A percentile compares a stretch with the other conserved stretches of the same genome.
Evolutionary conservation across 148 eudicot genomes (phyloP).

Genomic region (Rhododendron griersonianum): DNA sequence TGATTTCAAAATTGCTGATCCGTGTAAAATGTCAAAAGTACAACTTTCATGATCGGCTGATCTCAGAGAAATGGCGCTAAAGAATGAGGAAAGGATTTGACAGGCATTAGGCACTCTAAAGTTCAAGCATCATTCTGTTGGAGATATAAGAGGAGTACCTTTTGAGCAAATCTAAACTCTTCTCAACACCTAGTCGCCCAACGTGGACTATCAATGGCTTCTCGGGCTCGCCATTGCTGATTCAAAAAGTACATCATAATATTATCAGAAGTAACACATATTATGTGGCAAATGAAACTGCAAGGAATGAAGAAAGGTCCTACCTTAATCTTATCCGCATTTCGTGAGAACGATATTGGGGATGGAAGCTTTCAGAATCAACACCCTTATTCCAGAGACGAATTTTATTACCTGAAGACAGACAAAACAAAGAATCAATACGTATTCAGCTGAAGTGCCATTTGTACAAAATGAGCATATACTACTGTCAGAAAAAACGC

Average conservation of each 20-base stretch:
- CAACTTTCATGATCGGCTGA: not conserved
- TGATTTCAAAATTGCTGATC: not conserved
- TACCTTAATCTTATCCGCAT: constrained; percentile 87
- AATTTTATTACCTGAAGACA: constrained; percentile 45
- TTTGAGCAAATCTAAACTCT: constrained; percentile 57
- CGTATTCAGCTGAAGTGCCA: not conserved
- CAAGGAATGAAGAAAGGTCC: not conserved
- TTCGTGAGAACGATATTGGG: constrained; percentile 65
- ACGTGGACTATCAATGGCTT: constrained; percentile 55
- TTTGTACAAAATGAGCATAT: not conserved
- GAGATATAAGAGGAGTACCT: constrained; percentile 26
- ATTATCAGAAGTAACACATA: constrained; percentile 5
- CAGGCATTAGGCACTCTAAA: not conserved
- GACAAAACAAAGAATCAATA: constrained; percentile 3
- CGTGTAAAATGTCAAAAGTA: not conserved
- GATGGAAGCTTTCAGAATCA: constrained; percentile 95
- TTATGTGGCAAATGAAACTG: not conserved
- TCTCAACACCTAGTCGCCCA: constrained; percentile 58
- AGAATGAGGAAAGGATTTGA: not conserved
- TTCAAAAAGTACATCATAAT: constrained; percentile 9
- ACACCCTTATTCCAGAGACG: constrained; percentile 99
- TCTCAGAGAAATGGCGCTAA: not conserved
- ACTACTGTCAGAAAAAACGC: not conserved
- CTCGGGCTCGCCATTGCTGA: constrained; percentile 66
- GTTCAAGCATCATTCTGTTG: not conserved